A percentile compares a stretch with the other conserved stretches of the same genome.
These are phyloP conservation scores for Pittosporum tobira DNA, from an alignment of 129 eudicot species.

Conservation along the genomic window DNA sequence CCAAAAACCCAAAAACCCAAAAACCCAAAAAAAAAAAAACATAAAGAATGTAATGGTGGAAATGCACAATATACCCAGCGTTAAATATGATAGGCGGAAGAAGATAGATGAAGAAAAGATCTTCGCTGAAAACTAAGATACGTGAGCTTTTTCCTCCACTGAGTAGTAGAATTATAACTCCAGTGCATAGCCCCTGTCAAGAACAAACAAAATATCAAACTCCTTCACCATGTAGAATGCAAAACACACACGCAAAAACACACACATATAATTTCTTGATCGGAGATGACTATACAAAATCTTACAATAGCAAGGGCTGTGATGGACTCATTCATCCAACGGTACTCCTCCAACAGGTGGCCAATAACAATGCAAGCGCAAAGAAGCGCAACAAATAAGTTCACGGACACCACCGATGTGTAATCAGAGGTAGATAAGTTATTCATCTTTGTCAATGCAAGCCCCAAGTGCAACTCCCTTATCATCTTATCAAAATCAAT, in stretches of 20 bases:
- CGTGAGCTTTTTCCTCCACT: slow-evolving; percentile 68
- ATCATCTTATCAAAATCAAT: slow-evolving; percentile 33
- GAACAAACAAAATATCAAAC: neutral
- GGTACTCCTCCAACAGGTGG: slow-evolving; percentile 76
- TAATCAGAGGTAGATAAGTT: slow-evolving; percentile 42
- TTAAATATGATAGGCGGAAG: slow-evolving; percentile 97
- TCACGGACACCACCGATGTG: slow-evolving; percentile 56
- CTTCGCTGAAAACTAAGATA: slow-evolving; percentile 77
- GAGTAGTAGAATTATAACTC: slow-evolving; percentile 51
- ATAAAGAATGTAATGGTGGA: neutral
- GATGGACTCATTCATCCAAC: slow-evolving; percentile 96
- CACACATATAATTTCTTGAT: neutral
- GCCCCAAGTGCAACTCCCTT: slow-evolving; percentile 29
- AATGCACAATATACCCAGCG: slow-evolving; percentile 54
- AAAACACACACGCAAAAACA: neutral
- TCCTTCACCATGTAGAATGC: too few species aligned
- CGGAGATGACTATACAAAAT: neutral
- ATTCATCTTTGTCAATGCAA: slow-evolving; percentile 26
- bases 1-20: too few species aligned
- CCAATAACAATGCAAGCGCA: slow-evolving; percentile 85
- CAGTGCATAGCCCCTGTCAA: slow-evolving; percentile 75
- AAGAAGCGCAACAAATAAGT: slow-evolving; percentile 71
- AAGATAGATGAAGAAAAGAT: slow-evolving; percentile 86
- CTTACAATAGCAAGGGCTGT: slow-evolving; percentile 83
- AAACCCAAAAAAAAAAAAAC: too few species aligned